Evolutionary conservation across 1,284 basidiomycete species (phyloP).

Genomic region (Sporisorium scitamineum): DNA sequence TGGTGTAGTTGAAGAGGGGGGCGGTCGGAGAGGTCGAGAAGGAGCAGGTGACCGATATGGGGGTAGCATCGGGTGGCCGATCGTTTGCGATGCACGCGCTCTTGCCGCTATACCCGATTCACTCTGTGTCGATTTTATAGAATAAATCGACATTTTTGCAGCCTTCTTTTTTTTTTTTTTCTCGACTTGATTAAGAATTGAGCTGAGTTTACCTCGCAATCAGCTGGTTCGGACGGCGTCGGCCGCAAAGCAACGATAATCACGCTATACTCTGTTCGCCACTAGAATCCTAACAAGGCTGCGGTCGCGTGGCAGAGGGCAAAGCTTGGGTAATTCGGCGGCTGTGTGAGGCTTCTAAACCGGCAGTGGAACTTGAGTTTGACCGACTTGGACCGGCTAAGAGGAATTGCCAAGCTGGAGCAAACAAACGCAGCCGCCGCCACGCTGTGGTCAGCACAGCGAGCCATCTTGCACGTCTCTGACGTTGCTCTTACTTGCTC

Average conservation of each 20-base stretch:
- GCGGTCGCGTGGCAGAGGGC: conserved; percentile 1
- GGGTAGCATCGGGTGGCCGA: neutral
- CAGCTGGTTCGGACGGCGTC: conserved; percentile 27
- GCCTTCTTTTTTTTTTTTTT: conserved; percentile 7
- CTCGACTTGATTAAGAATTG: neutral
- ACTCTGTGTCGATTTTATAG: neutral
- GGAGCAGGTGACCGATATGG: conserved; percentile 2
- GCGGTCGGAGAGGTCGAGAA: neutral
- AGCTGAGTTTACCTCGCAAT: neutral
- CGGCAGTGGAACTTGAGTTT: neutral
- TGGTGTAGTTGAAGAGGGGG: conserved; percentile 6
- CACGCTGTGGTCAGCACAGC: neutral
- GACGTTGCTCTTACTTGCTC: no score
- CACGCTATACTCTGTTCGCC: neutral
- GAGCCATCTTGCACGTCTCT: no score
- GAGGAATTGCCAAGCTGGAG: no score
- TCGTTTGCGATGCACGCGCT: neutral
- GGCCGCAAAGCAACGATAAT: conserved; percentile 16
- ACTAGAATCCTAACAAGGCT: neutral
- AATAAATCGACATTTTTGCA: neutral
- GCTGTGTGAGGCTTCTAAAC: neutral
- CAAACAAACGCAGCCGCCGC: neutral
- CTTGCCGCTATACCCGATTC: neutral
- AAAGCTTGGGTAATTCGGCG: neutral
- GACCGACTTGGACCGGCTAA: neutral